Base-by-base conservation (phyloP, 176 grass and related monocot species). In the Musa itinerans region DNA sequence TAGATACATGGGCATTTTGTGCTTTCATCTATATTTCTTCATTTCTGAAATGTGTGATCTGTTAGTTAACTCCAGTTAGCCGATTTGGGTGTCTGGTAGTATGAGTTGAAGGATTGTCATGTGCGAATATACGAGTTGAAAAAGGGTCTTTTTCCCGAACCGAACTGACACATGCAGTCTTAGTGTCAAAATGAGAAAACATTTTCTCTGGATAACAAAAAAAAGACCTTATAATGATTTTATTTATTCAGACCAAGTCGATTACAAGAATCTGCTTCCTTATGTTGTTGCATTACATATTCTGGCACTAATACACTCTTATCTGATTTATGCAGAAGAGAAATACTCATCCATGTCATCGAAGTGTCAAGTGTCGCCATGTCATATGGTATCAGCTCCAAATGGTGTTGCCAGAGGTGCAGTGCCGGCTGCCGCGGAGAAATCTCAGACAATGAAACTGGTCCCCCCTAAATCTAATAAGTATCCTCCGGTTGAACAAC, bases 331-430 rank as follows among this genome's bases (percentile, higher is more conserved):
- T 43, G 51, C 83, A 96, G 92, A 88, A 76, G 81, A 83, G 78
- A 92, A 71, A 22, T 84, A 82, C 53, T 71, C 87, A 52, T 83
- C 73, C 43, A 81, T 83, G 85, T 72, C 83, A 1, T 84, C 88
- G 19, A 86, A 85, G 71, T 79, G 81, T 52, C 85, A 92, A 87
- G 69, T 34, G 34, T 69, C 85, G 75, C 79, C 52, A 34, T 81
- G 86, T 82, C 83, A 79, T 43, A 43, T 43, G 50, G 87, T 83
- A 62, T 81, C 78, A 22, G 79, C 82, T 56, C 62, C 50, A 63
- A 96, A 92, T 81, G 92, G 85, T 86, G 87, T 78, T 76, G 63
- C 76, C 48, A 82, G 75, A 69, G 66, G 84, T 71, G 76, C 79
- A 19, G 10, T 75, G 65, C 65, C 78, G 49, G 85, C 73, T 75